Conservation (phyloP, 345 rosid species). For the Arabidopsis suecica region DNA sequence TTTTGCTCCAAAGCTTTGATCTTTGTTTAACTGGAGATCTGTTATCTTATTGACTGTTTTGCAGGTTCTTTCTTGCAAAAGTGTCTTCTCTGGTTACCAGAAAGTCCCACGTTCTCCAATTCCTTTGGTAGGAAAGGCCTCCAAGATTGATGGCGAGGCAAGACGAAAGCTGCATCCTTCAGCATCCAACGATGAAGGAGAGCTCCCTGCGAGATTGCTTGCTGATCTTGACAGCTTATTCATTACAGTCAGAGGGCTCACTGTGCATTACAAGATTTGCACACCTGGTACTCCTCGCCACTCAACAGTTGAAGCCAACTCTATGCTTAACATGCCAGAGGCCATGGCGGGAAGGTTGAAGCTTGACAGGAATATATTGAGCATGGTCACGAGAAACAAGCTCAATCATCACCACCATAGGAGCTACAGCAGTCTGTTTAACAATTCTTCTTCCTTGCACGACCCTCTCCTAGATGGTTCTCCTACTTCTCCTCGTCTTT, state of each 20-base stretch:
- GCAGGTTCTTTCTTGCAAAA: slow-evolving; percentile 89
- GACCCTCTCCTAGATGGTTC: slow-evolving; percentile 76
- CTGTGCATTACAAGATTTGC: slow-evolving; percentile 84
- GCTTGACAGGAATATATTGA: slow-evolving; percentile 63
- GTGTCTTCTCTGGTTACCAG: slow-evolving; percentile 78
- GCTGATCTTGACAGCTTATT: slow-evolving; percentile 88
- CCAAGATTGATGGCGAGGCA: slow-evolving; percentile 55
- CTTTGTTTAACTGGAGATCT: neutral
- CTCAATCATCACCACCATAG: slow-evolving; percentile 62
- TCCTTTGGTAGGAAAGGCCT: slow-evolving; percentile 70
- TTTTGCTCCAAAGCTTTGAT: neutral
- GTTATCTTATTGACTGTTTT: neutral
- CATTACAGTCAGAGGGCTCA: slow-evolving; percentile 63
- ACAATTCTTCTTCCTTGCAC: slow-evolving; percentile 68
- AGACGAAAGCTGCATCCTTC: slow-evolving; percentile 60
- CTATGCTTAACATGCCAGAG: slow-evolving; percentile 52
- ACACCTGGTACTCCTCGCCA: slow-evolving; percentile 65
- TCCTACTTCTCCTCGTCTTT: slow-evolving; percentile 57
- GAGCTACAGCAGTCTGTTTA: slow-evolving; percentile 82
- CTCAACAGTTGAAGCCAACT: slow-evolving; percentile 51
- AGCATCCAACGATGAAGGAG: slow-evolving; percentile 60
- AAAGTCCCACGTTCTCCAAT: slow-evolving; percentile 95
- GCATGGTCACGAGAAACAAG: slow-evolving; percentile 56
- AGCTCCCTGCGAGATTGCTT: slow-evolving; percentile 69
- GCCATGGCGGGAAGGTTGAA: slow-evolving; percentile 61